A percentile compares a stretch with the other conserved stretches of the same genome.
Conservation (phyloP, 164 flowering plant species). For the Pachysandra terminalis region DNA sequence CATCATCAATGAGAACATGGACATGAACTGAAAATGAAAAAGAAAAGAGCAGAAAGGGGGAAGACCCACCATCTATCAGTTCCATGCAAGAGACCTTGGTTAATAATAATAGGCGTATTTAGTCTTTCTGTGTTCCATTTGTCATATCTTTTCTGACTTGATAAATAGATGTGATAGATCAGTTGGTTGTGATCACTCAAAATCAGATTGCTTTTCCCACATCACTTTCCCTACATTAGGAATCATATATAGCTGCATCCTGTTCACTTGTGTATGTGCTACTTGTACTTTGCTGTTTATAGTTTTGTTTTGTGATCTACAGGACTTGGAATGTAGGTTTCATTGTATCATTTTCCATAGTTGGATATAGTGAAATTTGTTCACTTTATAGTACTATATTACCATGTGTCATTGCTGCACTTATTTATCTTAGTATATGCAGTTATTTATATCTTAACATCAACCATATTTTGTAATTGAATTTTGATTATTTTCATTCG, state of each 20-base stretch:
- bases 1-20: too few relatives aligned
- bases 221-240: neutral
- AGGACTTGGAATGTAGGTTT: too few relatives aligned
- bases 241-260: neutral
- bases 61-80: neutral
- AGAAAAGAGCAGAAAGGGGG: too few relatives aligned
- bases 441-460: constrained; percentile 5
- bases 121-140: too few relatives aligned
- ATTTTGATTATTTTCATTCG: constrained; percentile 4
- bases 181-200: neutral
- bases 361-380: too few relatives aligned
- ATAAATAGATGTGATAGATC: neutral
- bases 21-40: too few relatives aligned
- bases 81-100: neutral
- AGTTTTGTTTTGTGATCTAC: too few relatives aligned
- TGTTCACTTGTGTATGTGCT: neutral
- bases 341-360: too few relatives aligned
- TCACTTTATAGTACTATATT: too few relatives aligned
- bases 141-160: neutral
- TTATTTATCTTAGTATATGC: neutral
- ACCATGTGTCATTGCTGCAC: neutral
- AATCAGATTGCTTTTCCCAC: neutral
- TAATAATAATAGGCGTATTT: too few relatives aligned
- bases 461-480: neutral
- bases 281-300: neutral